Base-by-base conservation (phyloP, 106 monocot species). In the Acorus calamus region DNA sequence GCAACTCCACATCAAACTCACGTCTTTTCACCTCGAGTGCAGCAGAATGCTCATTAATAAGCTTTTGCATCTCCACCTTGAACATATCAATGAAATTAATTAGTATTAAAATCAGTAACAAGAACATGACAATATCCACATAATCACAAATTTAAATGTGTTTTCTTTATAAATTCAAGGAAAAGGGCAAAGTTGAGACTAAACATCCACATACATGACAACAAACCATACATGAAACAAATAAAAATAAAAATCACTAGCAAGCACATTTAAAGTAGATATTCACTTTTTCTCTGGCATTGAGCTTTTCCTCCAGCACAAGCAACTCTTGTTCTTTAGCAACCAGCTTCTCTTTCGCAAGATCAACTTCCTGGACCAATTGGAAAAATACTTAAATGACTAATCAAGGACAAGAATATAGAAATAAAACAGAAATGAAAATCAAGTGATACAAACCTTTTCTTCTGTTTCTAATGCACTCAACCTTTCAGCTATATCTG, bases 11-110 rank as follows among this genome's bases (percentile, higher is more conserved):
- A 43, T 91, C 96, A 72, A 91, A 87, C 42, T 85, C 96, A 14
- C 62, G 73, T 44, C 68, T 80, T 72, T 91, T 92, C 13, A 69
- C 71, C 65, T 80, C 77, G 53, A 98, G 70, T 46, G 47, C 14
- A 49, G 70, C 66, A 47, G 76, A 77, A 62, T 98, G 91, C 8
- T 91, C 74, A 74, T 98, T 85, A 64, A 98, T 54, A 68, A 98
- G 82, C 81, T 85, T 98, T 71, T 98, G 87, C 5, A 98, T 73
- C 69, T 78, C 96, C 69, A 79, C 77, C 96, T 98, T 44, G 12
- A 73, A 7, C 52, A 5, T 49, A 11, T 2, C 41, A 41, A 28
- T 28, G 28, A 44, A 44, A 69, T 1, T 3, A 6, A 49, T 49
- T 28, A 68, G 46, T 11, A 10, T 8, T 8, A 52, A 52, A 53